Evolutionary conservation across 2,329 filamentous ascomycete species (phyloP), one percentile per base, ranked within the genome.

Genomic region (Daldinia sp.): DNA sequence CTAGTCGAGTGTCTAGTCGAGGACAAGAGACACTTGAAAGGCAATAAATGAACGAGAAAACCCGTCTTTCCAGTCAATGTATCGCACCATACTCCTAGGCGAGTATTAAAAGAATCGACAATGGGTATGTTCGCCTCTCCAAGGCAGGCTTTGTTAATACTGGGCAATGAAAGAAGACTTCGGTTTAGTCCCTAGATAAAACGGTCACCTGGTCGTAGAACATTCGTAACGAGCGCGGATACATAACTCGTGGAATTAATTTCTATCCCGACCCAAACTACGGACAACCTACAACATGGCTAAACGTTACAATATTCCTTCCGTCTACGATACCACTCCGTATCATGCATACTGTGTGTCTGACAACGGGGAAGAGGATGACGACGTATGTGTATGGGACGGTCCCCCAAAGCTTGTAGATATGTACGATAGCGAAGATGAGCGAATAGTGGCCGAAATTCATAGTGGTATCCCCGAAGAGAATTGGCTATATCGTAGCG

Each of bases 381-480:
- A 72, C 23, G 68, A 72, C n/a, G 29, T 70, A 7, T 67, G 64
- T 19, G 64, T 70, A 2, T 71, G 69, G 69, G 49, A 58, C 34
- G 51, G 68, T 5, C 35, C 27, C 5, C 61, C 63, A n/a, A 37
- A 64, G 3, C 21, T 64, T 1, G 58, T 59, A 0, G 63, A 70
- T 7, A 35, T 63, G 5, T 23, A 55, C 8, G 61, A 64, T 6
- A 62, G 35, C 23, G 56, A 66, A 2, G 63, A 66, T 5, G 67
- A 70, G 17, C 48, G 23, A 1, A n/a, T 63, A 5, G 34, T 17
- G 0, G 34, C 21, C 3, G 53, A 64, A 13, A 35, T 34, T 32
- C 27, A 34, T 50, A 23, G 13, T 15, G 4, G 17, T 15, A 45
- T 45, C 13, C 39, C 39, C 13, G 39, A 45, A 23, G 8, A 23